phyloP scores from a whole-genome alignment of 352 stramenopile species.

The Globisporangium apiculatum region DNA sequence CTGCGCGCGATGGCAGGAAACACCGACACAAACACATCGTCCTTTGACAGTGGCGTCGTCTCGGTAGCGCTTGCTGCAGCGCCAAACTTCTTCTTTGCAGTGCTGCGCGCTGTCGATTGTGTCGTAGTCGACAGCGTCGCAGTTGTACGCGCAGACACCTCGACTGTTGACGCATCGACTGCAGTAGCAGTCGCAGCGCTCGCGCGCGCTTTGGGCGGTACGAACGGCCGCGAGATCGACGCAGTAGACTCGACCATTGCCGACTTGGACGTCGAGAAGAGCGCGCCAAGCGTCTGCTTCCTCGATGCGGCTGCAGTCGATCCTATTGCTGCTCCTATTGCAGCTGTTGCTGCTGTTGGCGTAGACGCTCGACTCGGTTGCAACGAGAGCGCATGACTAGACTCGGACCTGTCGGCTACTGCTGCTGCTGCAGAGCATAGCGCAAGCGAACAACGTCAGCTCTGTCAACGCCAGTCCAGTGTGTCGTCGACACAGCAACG shows the following conservation, averaged over 20 bases:
- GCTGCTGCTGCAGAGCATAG: not conserved
- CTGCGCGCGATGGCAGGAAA: slow-evolving; percentile 51
- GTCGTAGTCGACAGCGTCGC: not conserved
- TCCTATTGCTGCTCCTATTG: not conserved
- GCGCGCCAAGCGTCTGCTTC: slow-evolving; percentile 42
- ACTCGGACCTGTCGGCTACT: not conserved
- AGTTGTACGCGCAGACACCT: not conserved
- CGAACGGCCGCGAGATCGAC: slow-evolving; percentile 62
- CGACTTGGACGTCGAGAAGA: slow-evolving; percentile 46
- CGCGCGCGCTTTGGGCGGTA: slow-evolving; percentile 20
- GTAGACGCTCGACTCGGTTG: not conserved
- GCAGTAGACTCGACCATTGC: slow-evolving; percentile 59
- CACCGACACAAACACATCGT: slow-evolving; percentile 19
- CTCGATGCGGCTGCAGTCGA: slow-evolving; percentile 9
- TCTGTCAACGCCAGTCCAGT: no score
- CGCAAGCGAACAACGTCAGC: no score
- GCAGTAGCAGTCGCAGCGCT: not conserved
- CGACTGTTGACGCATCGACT: not conserved
- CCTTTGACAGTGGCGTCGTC: slow-evolving; percentile 1
- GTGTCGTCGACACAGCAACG: not conserved
- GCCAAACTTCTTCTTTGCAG: slow-evolving; percentile 26
- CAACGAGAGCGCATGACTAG: no score
- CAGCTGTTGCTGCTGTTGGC: not conserved
- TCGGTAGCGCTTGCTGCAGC: not conserved
- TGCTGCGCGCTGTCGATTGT: slow-evolving; percentile 5